Base-by-base conservation (phyloP, 2,329 filamentous ascomycete species). In the Neofusicoccum laricinum region DNA sequence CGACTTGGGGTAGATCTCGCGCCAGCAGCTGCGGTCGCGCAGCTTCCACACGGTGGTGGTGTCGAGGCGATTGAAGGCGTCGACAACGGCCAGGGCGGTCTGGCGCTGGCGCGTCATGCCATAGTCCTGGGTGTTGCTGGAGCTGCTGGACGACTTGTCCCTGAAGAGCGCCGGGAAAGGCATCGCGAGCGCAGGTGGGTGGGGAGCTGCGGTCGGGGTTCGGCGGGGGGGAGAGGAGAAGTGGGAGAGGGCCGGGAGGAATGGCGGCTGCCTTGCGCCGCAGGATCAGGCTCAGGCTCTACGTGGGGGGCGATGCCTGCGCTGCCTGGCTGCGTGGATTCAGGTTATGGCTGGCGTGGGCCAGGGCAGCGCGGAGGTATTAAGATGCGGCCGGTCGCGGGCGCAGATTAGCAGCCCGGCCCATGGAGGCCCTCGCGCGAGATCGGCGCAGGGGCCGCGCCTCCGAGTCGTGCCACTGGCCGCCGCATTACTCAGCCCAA, bases 51-150 rank as follows among this genome's bases (percentile, higher is more conserved):
- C 41, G 63, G 63, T 51, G 12, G 34, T 46, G 11, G 45, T 61
- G 63, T 64, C 63, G 21, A 59, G 25, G 51, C 63, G 63, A 30
- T 64, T 64, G 43, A 64, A 41, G 53, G 63, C 63, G 45, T 64
- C 63, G 43, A 64, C 45, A n/a, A 61, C 12, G 38, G 63, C 63
- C n/a, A 64, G 63, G 25, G 63, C 63, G 8, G 73, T 75, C 63
- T 66, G 67, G 48, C 73, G 70, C 67, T 73, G 69, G 36, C 61
- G 63, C 11, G 73, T 67, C 62, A 64, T 64, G 55, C 55, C 40
- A 32, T 43, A 8, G 53, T 58, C 50, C 34, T n/a, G 2, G 17
- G 30, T 10, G 19, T 36, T 38, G 15, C 8, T 17, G 12, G 43
- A 30, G 40, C 30, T 32, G 11, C 4, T 14, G 40, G 55, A 45